Evolutionary conservation across 2,329 filamentous ascomycete genomes (phyloP).

Genomic region (Xylaria sp.): DNA sequence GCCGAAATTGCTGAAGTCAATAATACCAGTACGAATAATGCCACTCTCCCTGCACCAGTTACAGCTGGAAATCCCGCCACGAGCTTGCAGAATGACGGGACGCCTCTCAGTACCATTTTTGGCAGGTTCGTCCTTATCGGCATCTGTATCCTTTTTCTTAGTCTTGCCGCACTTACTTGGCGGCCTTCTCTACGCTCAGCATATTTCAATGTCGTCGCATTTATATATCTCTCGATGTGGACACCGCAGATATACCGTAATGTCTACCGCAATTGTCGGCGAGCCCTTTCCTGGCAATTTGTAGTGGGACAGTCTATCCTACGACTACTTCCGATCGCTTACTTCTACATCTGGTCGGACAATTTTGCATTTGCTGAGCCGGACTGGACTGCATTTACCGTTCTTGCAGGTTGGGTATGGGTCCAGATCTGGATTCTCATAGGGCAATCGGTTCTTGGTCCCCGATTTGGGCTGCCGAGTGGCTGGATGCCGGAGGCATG

Average conservation of each 20-base stretch:
- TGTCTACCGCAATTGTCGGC: constrained; percentile 87
- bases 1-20: constrained; percentile 64
- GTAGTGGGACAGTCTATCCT: constrained; percentile 84
- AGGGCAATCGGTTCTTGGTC: constrained; percentile 86
- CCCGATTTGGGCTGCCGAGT: constrained; percentile 83
- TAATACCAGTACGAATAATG: constrained; percentile 45
- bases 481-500: constrained; percentile 80
- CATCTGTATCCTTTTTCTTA: constrained; percentile 67
- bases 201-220: constrained; percentile 72
- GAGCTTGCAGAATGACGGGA: constrained; percentile 45
- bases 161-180: constrained; percentile 70
- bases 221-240: constrained; percentile 91
- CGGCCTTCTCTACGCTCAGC: constrained; percentile 63
- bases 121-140: constrained; percentile 68
- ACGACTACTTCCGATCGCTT: constrained; percentile 81
- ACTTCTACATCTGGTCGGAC: constrained; percentile 81
- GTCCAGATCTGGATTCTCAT: constrained; percentile 82
- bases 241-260: constrained; percentile 92
- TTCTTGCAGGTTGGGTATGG: constrained; percentile 84
- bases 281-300: constrained; percentile 91
- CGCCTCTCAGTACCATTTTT: constrained; percentile 66
- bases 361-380: constrained; percentile 84
- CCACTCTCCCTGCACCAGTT: constrained; percentile 46
- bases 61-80: constrained; percentile 48
- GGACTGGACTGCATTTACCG: constrained; percentile 72